Conservation (phyloP, 345 rosid genomes). For the Dimocarpus longan region DNA sequence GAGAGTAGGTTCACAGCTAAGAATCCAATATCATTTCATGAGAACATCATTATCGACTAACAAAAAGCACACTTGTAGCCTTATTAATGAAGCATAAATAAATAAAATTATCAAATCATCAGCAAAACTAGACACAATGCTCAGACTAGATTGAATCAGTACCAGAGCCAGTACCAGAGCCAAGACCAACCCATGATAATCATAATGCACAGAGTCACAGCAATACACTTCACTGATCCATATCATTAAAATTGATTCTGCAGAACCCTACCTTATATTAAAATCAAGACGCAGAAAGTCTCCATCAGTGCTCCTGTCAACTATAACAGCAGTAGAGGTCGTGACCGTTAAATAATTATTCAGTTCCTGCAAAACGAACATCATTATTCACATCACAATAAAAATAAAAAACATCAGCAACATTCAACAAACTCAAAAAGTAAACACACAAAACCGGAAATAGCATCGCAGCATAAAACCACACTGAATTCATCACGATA, state of each 20-base stretch:
- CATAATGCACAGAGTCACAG: background rate
- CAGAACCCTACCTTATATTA: slow-evolving; percentile 67
- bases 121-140: background rate
- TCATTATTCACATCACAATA: slow-evolving; percentile 3
- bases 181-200: background rate
- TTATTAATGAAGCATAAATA: background rate
- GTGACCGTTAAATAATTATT: slow-evolving; percentile 74
- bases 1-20: background rate
- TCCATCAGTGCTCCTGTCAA: slow-evolving; percentile 90
- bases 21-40: background rate
- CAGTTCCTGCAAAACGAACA: slow-evolving; percentile 64
- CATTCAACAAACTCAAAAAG: background rate
- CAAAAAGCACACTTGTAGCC: background rate
- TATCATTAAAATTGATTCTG: background rate
- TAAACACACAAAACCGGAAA: background rate
- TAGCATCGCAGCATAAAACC: background rate
- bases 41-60: no score
- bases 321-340: slow-evolving; percentile 82
- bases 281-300: slow-evolving; percentile 92
- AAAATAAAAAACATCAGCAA: background rate
- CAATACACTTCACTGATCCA: background rate
- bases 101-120: background rate
- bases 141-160: background rate
- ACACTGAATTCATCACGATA: background rate
- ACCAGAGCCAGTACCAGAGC: background rate